A percentile compares a stretch with the other conserved stretches of the same genome.
Conservation (phyloP, 2,329 filamentous ascomycete species). For the Talaromyces sp. region DNA sequence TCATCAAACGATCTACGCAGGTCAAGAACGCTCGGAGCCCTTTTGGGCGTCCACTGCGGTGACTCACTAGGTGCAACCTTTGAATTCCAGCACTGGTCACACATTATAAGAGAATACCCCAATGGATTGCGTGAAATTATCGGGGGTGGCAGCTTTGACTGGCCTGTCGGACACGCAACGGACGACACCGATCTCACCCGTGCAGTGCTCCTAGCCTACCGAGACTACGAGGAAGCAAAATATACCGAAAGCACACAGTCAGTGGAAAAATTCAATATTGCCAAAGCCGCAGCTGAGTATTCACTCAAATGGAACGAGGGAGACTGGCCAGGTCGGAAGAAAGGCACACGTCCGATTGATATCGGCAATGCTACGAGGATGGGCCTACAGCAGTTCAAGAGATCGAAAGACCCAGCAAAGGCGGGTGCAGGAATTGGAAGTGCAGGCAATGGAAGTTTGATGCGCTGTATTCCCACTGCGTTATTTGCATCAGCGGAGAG, state of each 20-base stretch:
- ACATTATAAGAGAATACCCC: constrained; percentile 8
- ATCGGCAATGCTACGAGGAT: constrained; percentile 7
- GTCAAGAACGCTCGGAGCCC: background rate
- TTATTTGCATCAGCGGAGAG: constrained; percentile 2
- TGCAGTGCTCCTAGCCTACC: constrained; percentile 1
- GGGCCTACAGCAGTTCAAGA: background rate
- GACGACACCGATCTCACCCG: constrained; percentile 13
- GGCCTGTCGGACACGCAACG: constrained; percentile 6
- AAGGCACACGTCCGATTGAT: constrained; percentile 7
- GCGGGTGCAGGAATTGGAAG: constrained; percentile 1
- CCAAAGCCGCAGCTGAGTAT: constrained; percentile 9
- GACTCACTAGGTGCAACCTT: constrained; percentile 10
- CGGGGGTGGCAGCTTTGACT: background rate
- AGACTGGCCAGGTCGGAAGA: constrained; percentile 8
- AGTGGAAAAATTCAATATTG: background rate
- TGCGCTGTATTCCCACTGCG: constrained; percentile 12
- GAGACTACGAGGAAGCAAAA: constrained; percentile 4
- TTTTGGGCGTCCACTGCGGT: constrained; percentile 11
- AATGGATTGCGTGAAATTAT: constrained; percentile 6
- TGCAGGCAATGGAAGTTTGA: constrained; percentile 10
- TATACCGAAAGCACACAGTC: background rate
- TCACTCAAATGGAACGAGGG: constrained; percentile 14
- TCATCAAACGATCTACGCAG: constrained; percentile 1
- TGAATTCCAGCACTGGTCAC: constrained; percentile 11
- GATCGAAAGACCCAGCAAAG: background rate